Evolutionary conservation across 768 basidiomycete genomes (phyloP).

Genomic region (Boletus tylopilopsis): DNA sequence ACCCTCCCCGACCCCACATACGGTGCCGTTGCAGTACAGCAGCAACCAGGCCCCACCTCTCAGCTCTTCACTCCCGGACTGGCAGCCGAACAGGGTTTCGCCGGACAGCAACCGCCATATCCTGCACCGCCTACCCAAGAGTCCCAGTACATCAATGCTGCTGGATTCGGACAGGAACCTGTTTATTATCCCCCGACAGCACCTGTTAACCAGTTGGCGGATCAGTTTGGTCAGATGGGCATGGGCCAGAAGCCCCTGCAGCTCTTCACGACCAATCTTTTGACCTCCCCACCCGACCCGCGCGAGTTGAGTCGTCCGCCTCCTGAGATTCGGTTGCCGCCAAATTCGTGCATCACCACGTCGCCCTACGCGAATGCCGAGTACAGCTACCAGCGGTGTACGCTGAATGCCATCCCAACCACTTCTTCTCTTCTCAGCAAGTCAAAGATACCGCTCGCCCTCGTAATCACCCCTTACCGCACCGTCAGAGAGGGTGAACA

Average conservation of each 20-base stretch:
- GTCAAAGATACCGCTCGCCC: constrained; percentile 84
- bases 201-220: constrained; percentile 60
- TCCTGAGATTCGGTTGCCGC: constrained; percentile 87
- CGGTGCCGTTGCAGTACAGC: constrained; percentile 33
- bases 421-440: constrained; percentile 84
- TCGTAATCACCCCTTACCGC: constrained; percentile 89
- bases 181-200: constrained; percentile 36
- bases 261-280: constrained; percentile 85
- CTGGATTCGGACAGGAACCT: constrained; percentile 42
- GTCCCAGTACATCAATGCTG: constrained; percentile 43
- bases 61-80: constrained; percentile 89
- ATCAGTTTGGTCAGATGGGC: constrained; percentile 90
- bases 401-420: constrained; percentile 90
- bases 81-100: constrained; percentile 64
- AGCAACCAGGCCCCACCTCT: constrained; percentile 34
- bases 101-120: constrained; percentile 57
- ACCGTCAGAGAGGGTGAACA: constrained; percentile 80
- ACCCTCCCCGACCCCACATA: constrained; percentile 45
- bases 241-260: constrained; percentile 76
- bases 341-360: constrained; percentile 75
- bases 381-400: constrained; percentile 87
- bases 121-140: constrained; percentile 43
- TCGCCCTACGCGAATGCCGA: constrained; percentile 82
- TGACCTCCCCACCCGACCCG: constrained; percentile 91
- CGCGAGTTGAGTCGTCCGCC: constrained; percentile 76